Evolutionary conservation across 2,329 filamentous ascomycete species (phyloP), one percentile per base, ranked within the genome.

Genomic region (Sporothrix brasiliensis): DNA sequence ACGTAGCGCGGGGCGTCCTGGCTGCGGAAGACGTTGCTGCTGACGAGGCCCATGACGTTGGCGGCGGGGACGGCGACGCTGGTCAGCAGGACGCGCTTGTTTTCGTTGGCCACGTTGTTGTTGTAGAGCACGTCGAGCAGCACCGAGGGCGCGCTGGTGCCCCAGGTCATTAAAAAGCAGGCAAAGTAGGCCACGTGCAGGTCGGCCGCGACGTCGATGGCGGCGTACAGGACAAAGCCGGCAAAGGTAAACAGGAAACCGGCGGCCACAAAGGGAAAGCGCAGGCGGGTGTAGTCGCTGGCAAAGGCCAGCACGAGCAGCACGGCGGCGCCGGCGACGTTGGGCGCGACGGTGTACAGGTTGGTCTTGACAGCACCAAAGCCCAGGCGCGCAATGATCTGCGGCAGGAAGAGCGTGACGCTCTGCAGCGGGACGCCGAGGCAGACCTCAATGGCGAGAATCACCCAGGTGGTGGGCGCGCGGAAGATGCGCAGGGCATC

Each of bases 91-190:
- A 92, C 84, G 61, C 91, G 88, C 50, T 88, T 87, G 70, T 89
- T 89, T 79, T 94, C 92, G 75, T 94, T 86, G 0, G 91, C 91
- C 70, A 93, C 86, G 77, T 94, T 94, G 82, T 94, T 94, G 80
- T 92, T 94, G 80, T 93, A 93, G 89, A 75, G 70, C 77, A 82
- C 39, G 70, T 87, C 83, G 81, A 89, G 82, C 14, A 94, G 82
- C 10, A 93, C 91, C 0, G 88, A 91, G 0, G 92, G 91, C 0
- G 91, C 91, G 0, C 88, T 89, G 0, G 90, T 92, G 19, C 91
- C 91, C 88, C 90, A 92, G 9, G 88, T 90, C 90, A 93, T 92
- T 89, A 93, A 91, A 77, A 93, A 94, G 69, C 86, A 88, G 7
- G 91, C 90, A 74, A 89, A 93, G 76, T 93, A 93, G 0, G 90